Percentiles rank a stretch among this genome's conserved stretches.
Conservation (phyloP, 768 basidiomycete species). For the Kwoniella dendrophila region DNA sequence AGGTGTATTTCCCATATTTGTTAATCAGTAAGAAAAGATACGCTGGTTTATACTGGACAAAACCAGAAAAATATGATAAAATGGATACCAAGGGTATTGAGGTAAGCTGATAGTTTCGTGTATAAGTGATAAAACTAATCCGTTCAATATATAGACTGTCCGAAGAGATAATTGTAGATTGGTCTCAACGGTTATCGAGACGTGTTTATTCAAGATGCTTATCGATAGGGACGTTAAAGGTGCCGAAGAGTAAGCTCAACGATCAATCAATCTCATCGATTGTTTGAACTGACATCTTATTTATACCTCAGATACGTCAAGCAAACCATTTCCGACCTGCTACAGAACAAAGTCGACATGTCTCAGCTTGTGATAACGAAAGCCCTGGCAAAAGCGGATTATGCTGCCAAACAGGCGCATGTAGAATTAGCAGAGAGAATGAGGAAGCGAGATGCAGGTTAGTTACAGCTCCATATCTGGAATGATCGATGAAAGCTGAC, state of each 20-base stretch:
- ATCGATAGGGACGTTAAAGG: constrained; percentile 92
- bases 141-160: constrained; percentile 69
- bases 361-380: constrained; percentile 99
- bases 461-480: constrained; percentile 16
- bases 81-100: constrained; percentile 99
- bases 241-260: constrained; percentile 86
- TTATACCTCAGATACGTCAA: constrained; percentile 74
- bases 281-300: background rate
- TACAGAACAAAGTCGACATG: constrained; percentile 98
- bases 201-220: constrained; percentile 95
- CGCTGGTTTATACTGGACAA: constrained; percentile 97
- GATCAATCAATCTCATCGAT: background rate
- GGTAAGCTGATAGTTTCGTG: constrained; percentile 59
- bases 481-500: background rate
- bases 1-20: constrained; percentile 97
- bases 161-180: constrained; percentile 98
- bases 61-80: constrained; percentile 92
- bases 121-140: background rate
- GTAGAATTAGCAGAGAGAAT: constrained; percentile 93
- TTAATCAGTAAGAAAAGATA: constrained; percentile 99
- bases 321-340: constrained; percentile 84
- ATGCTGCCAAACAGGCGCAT: constrained; percentile 92
- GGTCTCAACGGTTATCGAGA: constrained; percentile 96
- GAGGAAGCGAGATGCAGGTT: constrained; percentile 91
- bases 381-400: constrained; percentile 92